Percentiles rank a stretch among this genome's conserved stretches.
phyloP scores from a whole-genome alignment of 31 red algal species.

The Asparagopsis taxiformis region DNA sequence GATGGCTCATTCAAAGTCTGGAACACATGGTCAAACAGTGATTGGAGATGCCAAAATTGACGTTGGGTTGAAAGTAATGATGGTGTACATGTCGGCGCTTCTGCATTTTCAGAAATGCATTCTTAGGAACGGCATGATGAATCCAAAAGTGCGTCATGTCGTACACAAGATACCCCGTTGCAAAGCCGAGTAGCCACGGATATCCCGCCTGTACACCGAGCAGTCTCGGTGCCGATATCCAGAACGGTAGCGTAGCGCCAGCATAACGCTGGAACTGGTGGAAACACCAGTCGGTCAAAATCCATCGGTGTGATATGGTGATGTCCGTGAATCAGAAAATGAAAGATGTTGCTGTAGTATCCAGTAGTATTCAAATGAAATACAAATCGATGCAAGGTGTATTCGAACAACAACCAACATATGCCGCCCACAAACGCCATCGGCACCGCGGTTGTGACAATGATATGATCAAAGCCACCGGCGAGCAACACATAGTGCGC shows the following conservation, averaged over 20 bases:
- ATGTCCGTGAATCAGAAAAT: slow-evolving; percentile 98
- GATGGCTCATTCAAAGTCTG: slow-evolving; percentile 13
- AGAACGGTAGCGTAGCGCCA: slow-evolving; percentile 87
- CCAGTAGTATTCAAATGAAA: slow-evolving; percentile 71
- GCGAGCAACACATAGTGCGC: slow-evolving; percentile 55
- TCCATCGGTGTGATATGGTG: slow-evolving; percentile 99
- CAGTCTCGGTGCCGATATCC: slow-evolving; percentile 49
- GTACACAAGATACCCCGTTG: slow-evolving; percentile 85
- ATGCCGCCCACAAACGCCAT: slow-evolving; percentile 48
- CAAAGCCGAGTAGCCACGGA: slow-evolving; percentile 86
- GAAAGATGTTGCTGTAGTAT: slow-evolving; percentile 92
- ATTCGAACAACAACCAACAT: slow-evolving; percentile 95
- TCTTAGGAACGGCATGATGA: slow-evolving; percentile 73
- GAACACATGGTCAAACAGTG: slow-evolving; percentile 81
- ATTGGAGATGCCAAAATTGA: slow-evolving; percentile 93
- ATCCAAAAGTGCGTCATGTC: slow-evolving; percentile 99
- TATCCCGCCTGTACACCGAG: slow-evolving; percentile 65
- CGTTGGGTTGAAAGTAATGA: slow-evolving; percentile 79
- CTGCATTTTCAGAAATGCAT: slow-evolving; percentile 74
- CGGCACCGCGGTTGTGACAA: slow-evolving; percentile 2
- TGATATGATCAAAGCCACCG: slow-evolving; percentile 26
- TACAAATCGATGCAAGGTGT: slow-evolving; percentile 85
- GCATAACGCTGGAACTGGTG: slow-evolving; percentile 86
- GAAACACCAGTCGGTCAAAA: slow-evolving; percentile 92
- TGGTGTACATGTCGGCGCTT: slow-evolving; percentile 92